These are phyloP conservation scores for Astrephomene gubernaculifera DNA, from an alignment of 139 green algal genomes.

Conservation along the genomic window DNA sequence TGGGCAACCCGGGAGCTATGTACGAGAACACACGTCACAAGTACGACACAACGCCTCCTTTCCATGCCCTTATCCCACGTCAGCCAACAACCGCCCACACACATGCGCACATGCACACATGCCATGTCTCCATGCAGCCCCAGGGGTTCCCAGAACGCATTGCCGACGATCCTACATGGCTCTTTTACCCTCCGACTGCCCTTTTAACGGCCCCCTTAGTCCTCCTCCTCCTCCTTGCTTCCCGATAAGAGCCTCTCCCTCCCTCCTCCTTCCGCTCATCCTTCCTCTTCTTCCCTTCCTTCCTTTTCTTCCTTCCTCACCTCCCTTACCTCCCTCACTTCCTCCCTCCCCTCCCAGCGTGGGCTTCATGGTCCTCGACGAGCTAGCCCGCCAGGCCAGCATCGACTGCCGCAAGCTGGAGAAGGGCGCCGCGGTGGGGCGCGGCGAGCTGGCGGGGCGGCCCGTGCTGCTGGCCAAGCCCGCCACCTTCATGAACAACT, in stretches of 20 bases:
- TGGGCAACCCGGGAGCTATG: slow-evolving; percentile 43
- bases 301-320: background rate
- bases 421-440: slow-evolving; percentile 76
- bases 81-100: no score
- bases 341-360: slow-evolving; percentile 42
- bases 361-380: slow-evolving; percentile 89
- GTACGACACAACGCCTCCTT: background rate
- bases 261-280: background rate
- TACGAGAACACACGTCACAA: slow-evolving; percentile 48
- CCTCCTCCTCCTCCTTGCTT: background rate
- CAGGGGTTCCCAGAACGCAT: background rate
- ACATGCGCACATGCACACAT: no score
- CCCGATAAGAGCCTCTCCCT: no score
- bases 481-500: slow-evolving; percentile 94
- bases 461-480: slow-evolving; percentile 88
- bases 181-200: background rate
- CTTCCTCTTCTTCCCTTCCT: background rate
- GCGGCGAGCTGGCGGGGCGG: slow-evolving; percentile 52
- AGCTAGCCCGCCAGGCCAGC: slow-evolving; percentile 64
- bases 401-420: slow-evolving; percentile 76
- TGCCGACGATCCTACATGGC: background rate
- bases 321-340: background rate
- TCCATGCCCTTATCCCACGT: no score
- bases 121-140: background rate
- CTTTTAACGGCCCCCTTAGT: background rate